These are phyloP conservation scores for Exophiala spinifera DNA, from an alignment of 2,329 filamentous ascomycete genomes.

Conservation along the genomic window DNA sequence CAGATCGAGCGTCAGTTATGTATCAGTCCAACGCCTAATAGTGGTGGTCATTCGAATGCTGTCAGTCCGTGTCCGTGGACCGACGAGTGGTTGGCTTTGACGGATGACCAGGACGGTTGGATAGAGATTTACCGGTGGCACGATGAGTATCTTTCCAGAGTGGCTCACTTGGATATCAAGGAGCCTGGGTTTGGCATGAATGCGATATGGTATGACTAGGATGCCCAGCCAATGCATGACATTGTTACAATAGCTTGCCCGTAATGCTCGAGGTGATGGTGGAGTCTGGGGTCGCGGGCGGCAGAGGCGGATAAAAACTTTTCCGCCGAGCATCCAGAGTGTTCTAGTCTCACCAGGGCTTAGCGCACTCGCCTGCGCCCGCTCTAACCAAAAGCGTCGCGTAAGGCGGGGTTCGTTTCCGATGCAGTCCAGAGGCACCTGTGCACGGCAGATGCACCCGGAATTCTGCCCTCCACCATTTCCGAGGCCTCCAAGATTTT, in stretches of 20 bases:
- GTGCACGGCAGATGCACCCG: neutral
- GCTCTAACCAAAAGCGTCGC: no score
- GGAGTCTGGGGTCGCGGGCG: no score
- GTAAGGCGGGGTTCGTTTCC: constrained; percentile 1
- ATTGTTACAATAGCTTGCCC: no score
- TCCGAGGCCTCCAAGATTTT: neutral
- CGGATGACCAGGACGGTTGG: constrained; percentile 83
- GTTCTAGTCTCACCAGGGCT: neutral
- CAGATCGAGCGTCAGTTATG: constrained; percentile 74
- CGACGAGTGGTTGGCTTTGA: constrained; percentile 86
- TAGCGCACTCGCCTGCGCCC: no score
- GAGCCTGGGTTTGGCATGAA: constrained; percentile 96
- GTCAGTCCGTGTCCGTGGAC: constrained; percentile 80
- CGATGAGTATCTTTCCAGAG: constrained; percentile 73
- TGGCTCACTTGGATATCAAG: constrained; percentile 71
- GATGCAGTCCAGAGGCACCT: neutral
- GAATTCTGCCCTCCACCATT: neutral
- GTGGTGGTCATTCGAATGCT: constrained; percentile 83
- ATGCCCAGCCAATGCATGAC: no score
- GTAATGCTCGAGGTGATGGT: no score
- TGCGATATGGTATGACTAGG: constrained; percentile 91
- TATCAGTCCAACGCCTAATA: constrained; percentile 79
- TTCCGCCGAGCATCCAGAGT: neutral
- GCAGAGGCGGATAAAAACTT: neutral
- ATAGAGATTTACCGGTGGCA: constrained; percentile 85